phyloP scores from a whole-genome alignment of 2,329 filamentous ascomycete species.

The Phialophora tarda region DNA sequence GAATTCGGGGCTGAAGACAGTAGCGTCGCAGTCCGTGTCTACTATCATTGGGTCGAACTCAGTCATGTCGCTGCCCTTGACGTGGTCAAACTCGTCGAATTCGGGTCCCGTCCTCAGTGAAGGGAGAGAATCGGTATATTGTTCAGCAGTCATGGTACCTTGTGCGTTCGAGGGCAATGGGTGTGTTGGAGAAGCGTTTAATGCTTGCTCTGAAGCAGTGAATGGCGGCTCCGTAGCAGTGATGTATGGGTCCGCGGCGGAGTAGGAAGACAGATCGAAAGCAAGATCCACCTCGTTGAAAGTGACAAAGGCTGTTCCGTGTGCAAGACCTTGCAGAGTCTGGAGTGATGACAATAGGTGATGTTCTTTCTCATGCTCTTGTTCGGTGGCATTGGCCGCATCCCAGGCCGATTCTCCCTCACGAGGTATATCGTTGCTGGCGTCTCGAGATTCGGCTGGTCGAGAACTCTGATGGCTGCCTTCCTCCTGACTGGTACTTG shows the following conservation, averaged over 20 bases:
- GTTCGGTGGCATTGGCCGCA: background rate
- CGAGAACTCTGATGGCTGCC: background rate
- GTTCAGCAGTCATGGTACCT: background rate
- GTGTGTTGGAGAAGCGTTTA: no score
- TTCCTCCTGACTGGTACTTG: background rate
- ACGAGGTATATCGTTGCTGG: background rate
- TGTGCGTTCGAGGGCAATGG: background rate
- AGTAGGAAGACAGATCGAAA: background rate
- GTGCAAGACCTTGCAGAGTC: background rate
- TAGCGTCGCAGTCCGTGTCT: background rate
- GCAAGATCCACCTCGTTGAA: background rate
- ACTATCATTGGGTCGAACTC: background rate
- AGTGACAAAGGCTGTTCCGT: background rate
- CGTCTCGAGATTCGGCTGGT: background rate
- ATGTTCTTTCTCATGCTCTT: background rate
- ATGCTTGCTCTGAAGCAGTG: background rate
- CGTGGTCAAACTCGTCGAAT: slow-evolving; percentile 8
- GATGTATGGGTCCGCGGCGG: background rate
- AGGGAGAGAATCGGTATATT: slow-evolving; percentile 3
- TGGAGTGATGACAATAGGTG: background rate
- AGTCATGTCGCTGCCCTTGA: background rate
- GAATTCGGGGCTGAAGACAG: background rate
- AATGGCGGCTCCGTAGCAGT: background rate
- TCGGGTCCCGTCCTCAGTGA: background rate
- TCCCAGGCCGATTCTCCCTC: background rate